Base-by-base conservation (phyloP, 2,329 filamentous ascomycete species). In the Fusarium humuli region DNA sequence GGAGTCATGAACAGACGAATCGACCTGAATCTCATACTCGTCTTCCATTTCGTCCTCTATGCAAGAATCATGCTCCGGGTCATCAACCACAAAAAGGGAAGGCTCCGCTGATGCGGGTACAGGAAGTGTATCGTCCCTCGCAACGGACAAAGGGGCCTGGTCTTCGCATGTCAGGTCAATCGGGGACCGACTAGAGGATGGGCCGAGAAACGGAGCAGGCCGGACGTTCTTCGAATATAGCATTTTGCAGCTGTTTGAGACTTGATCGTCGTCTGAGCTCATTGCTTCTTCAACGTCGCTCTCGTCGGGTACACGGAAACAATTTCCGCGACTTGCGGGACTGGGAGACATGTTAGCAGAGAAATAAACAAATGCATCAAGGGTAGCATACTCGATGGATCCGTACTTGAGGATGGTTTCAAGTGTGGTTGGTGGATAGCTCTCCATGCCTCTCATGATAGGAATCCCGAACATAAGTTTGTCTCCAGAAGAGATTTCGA, bases 301-400 rank as follows among this genome's bases (percentile, higher is more conserved):
- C 11, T 83, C 82, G 54, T 85, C 83, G 0, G 83, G 83, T 3
- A 85, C 82, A 34, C 75, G 75, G 52, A 84, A 85, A 23, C 78
- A 77, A 42, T 73, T 75, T 37, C 75, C 76, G 29, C 67, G 73
- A 37, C 75, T 71, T 16, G 65, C 56, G 6, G 72, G 75, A 32
- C 78, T 79, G 29, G n/a, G 16, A n/a, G 22, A 12, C 16, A 30
- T 13, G 41, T 78, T 65, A 77, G 72, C 46, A 47, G 13, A 6
- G 20, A 23, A 6, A 42, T 25, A 3, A 10, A 18, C 23, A 20
- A 32, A 55, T 25, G 30, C 6, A 22, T 37, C 7, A 7, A 34
- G 20, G n/a, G 11, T n/a, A 22, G 7, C 66, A 48, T 75, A 79
- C 78, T 68, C 60, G 20, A 56, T 34, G 22, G 56, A 57, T 3